These are phyloP conservation scores for Mycena vitilis DNA, from an alignment of 768 basidiomycete species.

Conservation along the genomic window DNA sequence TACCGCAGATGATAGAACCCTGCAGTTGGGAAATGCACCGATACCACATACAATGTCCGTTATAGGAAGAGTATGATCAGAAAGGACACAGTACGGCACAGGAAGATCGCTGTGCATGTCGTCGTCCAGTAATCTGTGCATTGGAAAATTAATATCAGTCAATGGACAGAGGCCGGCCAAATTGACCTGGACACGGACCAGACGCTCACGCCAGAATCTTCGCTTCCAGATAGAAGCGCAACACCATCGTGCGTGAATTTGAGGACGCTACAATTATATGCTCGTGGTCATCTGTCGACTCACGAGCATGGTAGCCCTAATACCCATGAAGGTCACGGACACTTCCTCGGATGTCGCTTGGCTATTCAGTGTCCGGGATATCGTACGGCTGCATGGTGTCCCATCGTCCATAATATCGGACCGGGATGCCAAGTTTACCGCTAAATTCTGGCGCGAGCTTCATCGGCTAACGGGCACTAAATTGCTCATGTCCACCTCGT, in stretches of 20 bases:
- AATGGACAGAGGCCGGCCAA: conserved; percentile 39
- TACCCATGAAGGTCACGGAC: no score
- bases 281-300: no score
- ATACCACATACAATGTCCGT: conserved; percentile 85
- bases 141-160: conserved; percentile 26
- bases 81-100: conserved; percentile 80
- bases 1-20: conserved; percentile 82
- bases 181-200: conserved; percentile 90
- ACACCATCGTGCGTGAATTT: conserved; percentile 87
- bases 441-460: no score
- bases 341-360: no score
- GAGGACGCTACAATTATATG: no score
- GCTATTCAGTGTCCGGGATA: no score
- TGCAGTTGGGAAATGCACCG: conserved; percentile 81
- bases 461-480: no score
- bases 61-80: conserved; percentile 93
- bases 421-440: no score
- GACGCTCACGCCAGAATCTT: conserved; percentile 89
- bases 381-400: no score
- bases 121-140: conserved; percentile 77
- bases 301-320: no score
- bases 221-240: conserved; percentile 86
- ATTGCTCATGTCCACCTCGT: no score
- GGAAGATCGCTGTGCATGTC: conserved; percentile 80
- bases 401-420: no score